Conservation (phyloP, 176 grass and related monocot genomes). For the Microstegium vimineum region DNA sequence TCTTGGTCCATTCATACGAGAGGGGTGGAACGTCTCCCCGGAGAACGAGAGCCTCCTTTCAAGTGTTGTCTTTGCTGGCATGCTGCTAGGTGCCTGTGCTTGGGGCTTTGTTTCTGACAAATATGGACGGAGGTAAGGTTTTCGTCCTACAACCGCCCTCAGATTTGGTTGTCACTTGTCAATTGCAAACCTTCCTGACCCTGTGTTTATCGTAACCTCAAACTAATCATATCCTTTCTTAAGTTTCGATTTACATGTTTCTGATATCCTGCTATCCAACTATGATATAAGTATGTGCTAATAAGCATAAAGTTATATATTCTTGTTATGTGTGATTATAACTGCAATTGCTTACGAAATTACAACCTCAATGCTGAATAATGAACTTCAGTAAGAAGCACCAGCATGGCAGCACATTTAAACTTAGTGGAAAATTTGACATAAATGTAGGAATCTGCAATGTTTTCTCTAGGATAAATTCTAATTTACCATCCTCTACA, state of each 20-base stretch:
- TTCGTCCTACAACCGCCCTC: neutral
- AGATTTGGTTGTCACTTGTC: neutral
- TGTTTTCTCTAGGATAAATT: neutral
- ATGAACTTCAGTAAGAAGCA: neutral
- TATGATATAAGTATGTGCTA: neutral
- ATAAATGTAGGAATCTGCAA: neutral
- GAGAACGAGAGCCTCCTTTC: conserved; percentile 63
- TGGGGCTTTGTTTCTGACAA: conserved; percentile 82
- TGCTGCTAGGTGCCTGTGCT: conserved; percentile 69
- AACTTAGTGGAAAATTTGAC: neutral
- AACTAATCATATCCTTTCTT: neutral
- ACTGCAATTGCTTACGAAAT: neutral
- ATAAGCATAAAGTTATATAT: neutral
- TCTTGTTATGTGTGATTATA: neutral
- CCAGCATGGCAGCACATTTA: neutral
- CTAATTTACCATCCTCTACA: neutral
- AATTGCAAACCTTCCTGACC: neutral
- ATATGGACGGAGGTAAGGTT: conserved; percentile 64
- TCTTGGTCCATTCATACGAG: conserved; percentile 57
- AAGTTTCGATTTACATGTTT: neutral
- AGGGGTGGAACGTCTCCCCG: conserved; percentile 63
- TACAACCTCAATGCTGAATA: conserved; percentile 7
- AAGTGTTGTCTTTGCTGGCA: conserved; percentile 79
- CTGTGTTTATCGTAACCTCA: neutral
- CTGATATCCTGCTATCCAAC: neutral